These are phyloP conservation scores for Rhodofomes roseus DNA, from an alignment of 1,284 basidiomycete genomes.

Conservation along the genomic window DNA sequence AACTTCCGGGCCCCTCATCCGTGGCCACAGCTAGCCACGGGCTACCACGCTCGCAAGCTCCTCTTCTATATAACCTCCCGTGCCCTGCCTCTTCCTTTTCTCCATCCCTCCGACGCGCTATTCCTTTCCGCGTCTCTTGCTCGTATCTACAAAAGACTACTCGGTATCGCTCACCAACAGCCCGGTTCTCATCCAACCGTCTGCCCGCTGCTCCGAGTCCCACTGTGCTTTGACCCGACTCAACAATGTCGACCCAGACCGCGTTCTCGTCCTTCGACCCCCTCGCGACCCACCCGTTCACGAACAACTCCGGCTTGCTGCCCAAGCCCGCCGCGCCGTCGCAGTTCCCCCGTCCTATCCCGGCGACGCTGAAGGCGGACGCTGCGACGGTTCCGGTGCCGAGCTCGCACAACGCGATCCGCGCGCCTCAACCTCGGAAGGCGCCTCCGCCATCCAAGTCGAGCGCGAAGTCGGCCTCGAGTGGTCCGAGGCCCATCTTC, in stretches of 20 bases:
- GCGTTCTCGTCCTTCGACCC: slow-evolving; percentile 52
- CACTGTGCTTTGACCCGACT: not conserved
- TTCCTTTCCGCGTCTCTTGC: not conserved
- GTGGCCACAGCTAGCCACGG: slow-evolving; percentile 1
- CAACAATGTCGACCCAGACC: slow-evolving; percentile 29
- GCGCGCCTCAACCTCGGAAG: slow-evolving; percentile 25
- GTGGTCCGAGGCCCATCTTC: slow-evolving; percentile 40
- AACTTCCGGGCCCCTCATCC: slow-evolving; percentile 6
- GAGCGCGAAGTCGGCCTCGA: slow-evolving; percentile 14
- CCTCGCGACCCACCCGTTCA: slow-evolving; percentile 58
- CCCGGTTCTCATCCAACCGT: not conserved
- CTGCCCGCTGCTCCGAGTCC: not conserved
- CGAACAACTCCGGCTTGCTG: slow-evolving; percentile 47
- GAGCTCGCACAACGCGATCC: slow-evolving; percentile 13
- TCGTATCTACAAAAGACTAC: not conserved
- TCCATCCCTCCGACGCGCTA: not conserved
- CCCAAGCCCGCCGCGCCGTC: slow-evolving; percentile 46
- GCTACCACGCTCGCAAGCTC: not conserved
- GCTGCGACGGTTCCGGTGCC: slow-evolving; percentile 11
- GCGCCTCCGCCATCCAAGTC: slow-evolving; percentile 15
- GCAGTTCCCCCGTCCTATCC: slow-evolving; percentile 39
- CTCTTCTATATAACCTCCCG: slow-evolving; percentile 9
- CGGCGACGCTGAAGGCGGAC: slow-evolving; percentile 24
- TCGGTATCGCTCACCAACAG: not conserved
- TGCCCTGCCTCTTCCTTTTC: slow-evolving; percentile 1